Evolutionary conservation across 1,284 basidiomycete genomes (phyloP).

Genomic region (Rugosomyces carneus): DNA sequence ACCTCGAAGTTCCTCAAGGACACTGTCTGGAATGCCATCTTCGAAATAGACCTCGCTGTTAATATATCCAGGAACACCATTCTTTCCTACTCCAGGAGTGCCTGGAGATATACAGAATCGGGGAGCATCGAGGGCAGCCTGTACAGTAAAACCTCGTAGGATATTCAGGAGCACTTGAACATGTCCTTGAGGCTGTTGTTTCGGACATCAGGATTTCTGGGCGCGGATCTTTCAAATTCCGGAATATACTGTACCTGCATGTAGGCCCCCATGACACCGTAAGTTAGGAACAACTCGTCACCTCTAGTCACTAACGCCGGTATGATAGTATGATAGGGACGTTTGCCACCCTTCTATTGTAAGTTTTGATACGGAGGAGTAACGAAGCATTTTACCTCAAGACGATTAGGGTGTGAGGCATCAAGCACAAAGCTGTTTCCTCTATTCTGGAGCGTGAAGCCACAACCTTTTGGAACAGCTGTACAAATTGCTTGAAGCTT

Average conservation of each 20-base stretch:
- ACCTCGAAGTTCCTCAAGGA: slow-evolving; percentile 58
- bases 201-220: slow-evolving; percentile 1
- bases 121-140: slow-evolving; percentile 85
- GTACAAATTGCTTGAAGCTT: background rate
- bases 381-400: slow-evolving; percentile 34
- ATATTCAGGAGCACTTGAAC: slow-evolving; percentile 89
- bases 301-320: slow-evolving; percentile 82
- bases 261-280: slow-evolving; percentile 91
- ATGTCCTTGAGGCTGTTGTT: slow-evolving; percentile 79
- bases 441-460: slow-evolving; percentile 93
- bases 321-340: slow-evolving; percentile 94
- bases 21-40: slow-evolving; percentile 63
- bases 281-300: slow-evolving; percentile 80
- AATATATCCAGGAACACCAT: slow-evolving; percentile 49
- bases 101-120: slow-evolving; percentile 93
- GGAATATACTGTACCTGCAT: slow-evolving; percentile 59
- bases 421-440: slow-evolving; percentile 78
- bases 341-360: slow-evolving; percentile 60
- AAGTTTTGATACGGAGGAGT: background rate
- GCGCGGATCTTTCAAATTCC: background rate
- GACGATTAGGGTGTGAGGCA: slow-evolving; percentile 78
- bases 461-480: slow-evolving; percentile 87
- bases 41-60: slow-evolving; percentile 86
- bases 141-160: slow-evolving; percentile 77
- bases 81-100: slow-evolving; percentile 46